These are phyloP conservation scores for Sphaerulina populicola DNA, from an alignment of 2,329 filamentous ascomycete genomes.

Conservation along the genomic window DNA sequence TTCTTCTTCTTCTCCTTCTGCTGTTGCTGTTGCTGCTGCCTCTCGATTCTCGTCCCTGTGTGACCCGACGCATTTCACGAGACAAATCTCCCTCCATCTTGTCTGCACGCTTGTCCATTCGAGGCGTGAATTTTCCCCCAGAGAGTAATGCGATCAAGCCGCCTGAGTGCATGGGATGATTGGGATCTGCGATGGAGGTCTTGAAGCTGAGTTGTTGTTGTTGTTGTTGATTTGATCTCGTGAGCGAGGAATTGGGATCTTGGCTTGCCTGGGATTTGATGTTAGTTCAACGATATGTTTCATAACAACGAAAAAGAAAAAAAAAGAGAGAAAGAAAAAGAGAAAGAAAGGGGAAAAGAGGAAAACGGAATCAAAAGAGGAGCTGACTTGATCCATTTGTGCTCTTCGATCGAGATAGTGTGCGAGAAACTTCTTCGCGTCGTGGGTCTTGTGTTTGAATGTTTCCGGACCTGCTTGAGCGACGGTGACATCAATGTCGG, in stretches of 20 bases:
- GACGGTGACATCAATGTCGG: conserved; percentile 34
- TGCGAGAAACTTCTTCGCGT: conserved; percentile 36
- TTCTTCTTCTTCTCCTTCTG: neutral
- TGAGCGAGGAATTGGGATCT: conserved; percentile 38
- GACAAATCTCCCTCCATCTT: conserved; percentile 4
- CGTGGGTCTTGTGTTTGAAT: conserved; percentile 26
- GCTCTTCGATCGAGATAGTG: conserved; percentile 46
- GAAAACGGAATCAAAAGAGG: conserved; percentile 4
- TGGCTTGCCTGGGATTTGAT: conserved; percentile 21
- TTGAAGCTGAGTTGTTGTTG: conserved; percentile 35
- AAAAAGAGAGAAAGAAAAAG: no score
- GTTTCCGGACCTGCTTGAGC: conserved; percentile 20
- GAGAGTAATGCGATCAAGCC: conserved; percentile 42
- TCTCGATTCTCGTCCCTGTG: conserved; percentile 9
- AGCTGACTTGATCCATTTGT: conserved; percentile 39
- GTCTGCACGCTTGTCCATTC: conserved; percentile 1
- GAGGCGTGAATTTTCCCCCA: conserved; percentile 36
- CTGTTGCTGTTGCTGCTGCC: neutral
- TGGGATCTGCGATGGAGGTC: conserved; percentile 46
- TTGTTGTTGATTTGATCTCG: conserved; percentile 26
- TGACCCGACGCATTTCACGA: conserved; percentile 11
- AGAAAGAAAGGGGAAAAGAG: neutral
- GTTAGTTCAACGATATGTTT: conserved; percentile 16
- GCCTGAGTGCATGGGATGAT: conserved; percentile 45
- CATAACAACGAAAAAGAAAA: no score